Conservation (phyloP, 805 yeast genomes). For the Metschnikowia bowlesiae region DNA sequence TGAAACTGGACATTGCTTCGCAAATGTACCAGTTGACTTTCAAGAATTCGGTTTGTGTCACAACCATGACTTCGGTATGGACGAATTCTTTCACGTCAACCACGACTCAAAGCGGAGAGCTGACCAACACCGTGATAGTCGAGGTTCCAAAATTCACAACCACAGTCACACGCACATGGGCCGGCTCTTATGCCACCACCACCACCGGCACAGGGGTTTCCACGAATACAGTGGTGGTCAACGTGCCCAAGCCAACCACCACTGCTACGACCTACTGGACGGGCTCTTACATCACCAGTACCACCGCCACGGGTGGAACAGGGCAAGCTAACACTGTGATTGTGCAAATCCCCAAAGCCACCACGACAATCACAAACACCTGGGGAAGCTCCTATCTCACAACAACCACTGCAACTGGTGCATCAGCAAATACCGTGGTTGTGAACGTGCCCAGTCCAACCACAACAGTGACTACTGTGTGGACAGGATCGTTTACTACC, state of each 20-base stretch:
- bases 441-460: conserved; percentile 11
- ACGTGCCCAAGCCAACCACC: conserved; percentile 7
- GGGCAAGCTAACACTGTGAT: conserved; percentile 6
- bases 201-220: conserved; percentile 3
- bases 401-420: not conserved
- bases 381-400: conserved; percentile 12
- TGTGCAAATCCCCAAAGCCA: conserved; percentile 17
- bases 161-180: conserved; percentile 7
- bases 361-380: conserved; percentile 13
- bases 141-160: conserved; percentile 7
- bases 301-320: conserved; percentile 12
- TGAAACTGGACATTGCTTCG: conserved; percentile 7
- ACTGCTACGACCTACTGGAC: conserved; percentile 12
- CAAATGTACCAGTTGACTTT: conserved; percentile 9
- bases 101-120: conserved; percentile 2
- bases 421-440: conserved; percentile 4
- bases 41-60: conserved; percentile 4
- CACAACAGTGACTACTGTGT: conserved; percentile 10
- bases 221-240: conserved; percentile 7
- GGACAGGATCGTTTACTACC: conserved; percentile 5
- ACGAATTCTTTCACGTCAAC: conserved; percentile 5
- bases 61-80: conserved; percentile 7
- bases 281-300: conserved; percentile 6
- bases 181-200: conserved; percentile 4
- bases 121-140: conserved; percentile 20